Conservation (phyloP, 306 rosid species). For the Pterocarpus macrocarpus region DNA sequence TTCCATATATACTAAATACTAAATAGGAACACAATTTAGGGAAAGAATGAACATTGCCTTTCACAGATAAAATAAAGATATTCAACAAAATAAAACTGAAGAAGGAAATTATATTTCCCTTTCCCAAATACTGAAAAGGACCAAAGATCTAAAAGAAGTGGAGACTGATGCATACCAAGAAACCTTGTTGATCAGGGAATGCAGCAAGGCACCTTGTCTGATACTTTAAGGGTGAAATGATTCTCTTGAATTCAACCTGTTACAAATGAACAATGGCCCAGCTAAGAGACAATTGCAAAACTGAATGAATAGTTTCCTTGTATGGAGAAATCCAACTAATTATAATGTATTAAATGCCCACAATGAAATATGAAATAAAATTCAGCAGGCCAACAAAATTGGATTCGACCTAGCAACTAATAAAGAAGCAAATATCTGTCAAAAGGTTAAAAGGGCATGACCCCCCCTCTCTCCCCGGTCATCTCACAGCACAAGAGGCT, state of each 20-base stretch:
- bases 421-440: background rate
- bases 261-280: constrained; percentile 30
- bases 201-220: constrained; percentile 96
- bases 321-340: background rate
- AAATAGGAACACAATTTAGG: background rate
- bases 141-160: constrained; percentile 33
- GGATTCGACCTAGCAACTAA: constrained; percentile 8
- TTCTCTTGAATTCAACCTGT: constrained; percentile 85
- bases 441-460: background rate
- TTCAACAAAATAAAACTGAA: background rate
- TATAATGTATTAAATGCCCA: background rate
- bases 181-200: constrained; percentile 95
- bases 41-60: constrained; percentile 9
- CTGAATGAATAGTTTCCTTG: constrained; percentile 6
- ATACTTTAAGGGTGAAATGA: constrained; percentile 84
- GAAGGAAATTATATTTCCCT: background rate
- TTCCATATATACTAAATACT: background rate
- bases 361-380: constrained; percentile 15
- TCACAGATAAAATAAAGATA: constrained; percentile 20
- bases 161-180: constrained; percentile 68
- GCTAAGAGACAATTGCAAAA: constrained; percentile 30
- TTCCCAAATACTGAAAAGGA: constrained; percentile 40
- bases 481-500: too few species aligned
- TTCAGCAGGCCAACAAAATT: background rate
- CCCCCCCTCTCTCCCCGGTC: too few species aligned